phyloP scores from a whole-genome alignment of 805 yeast genomes.

The Maudiozyma pseudohumilis region DNA sequence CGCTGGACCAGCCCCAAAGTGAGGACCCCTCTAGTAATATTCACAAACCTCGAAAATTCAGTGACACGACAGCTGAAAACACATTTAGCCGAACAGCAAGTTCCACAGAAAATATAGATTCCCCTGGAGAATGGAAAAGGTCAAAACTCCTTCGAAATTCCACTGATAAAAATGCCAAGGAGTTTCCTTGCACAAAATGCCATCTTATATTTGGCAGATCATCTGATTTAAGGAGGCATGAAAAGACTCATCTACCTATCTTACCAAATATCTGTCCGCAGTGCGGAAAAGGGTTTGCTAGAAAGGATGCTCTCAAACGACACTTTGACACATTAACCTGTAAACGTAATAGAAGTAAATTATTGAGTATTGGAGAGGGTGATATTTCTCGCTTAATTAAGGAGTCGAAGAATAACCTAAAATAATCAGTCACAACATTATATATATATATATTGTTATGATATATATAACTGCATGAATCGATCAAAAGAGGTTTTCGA shows the following conservation, averaged over 20 bases:
- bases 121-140: background rate
- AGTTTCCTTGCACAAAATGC: conserved; percentile 50
- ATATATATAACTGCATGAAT: too few relatives aligned
- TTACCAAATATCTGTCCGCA: conserved; percentile 65
- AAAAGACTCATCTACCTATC: conserved; percentile 56
- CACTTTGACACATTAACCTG: conserved; percentile 69
- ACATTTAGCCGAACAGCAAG: too few relatives aligned
- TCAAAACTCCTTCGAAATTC: background rate
- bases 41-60: background rate
- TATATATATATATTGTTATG: background rate
- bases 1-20: too few relatives aligned
- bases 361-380: conserved; percentile 24
- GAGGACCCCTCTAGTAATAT: background rate
- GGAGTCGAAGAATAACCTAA: too few relatives aligned
- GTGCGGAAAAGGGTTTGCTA: conserved; percentile 75
- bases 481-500: too few relatives aligned
- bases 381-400: conserved; percentile 25
- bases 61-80: background rate
- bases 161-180: background rate
- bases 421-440: background rate
- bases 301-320: conserved; percentile 71
- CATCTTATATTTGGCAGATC: conserved; percentile 53
- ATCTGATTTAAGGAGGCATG: conserved; percentile 63
- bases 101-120: background rate
- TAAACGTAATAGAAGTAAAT: conserved; percentile 53